Evolutionary conservation across 805 yeast species (phyloP), one percentile per base, ranked within the genome.

Genomic region (Wickerhamomyces subpelliculosus): DNA sequence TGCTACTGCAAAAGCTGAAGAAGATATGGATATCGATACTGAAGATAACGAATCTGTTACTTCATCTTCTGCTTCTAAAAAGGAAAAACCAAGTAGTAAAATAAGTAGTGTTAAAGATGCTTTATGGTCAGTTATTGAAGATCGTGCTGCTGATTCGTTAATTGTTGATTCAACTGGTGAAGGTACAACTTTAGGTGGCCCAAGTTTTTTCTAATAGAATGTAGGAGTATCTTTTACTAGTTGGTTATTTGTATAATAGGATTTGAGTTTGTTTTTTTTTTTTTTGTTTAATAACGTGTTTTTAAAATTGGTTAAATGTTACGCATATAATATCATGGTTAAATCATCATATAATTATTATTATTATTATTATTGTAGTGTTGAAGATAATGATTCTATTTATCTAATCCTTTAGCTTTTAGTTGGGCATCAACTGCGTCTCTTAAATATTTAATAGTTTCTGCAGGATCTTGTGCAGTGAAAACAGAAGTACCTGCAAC

Each of bases 401-500:
- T 57, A n/a, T 61, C 50, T 20, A 72, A 29, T n/a, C 78, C 79
- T 57, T 57, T 70, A 4, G 61, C 52, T 40, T 62, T 55, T 52
- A 81, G 63, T 45, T 67, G 70, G 6, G 57, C 59, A 23, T 64
- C 60, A 26, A 89, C 96, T 24, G 77, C 70, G 21, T 58, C 65
- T 52, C 87, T 79, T 66, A 89, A 68, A 50, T 72, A 71, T 36
- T 65, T 65, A 48, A 93, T 89, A 48, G 87, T 83, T 47, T 77
- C 83, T 10, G 65, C 66, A 17, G 97, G 96, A 47, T 82, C 80
- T 10, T 72, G 68, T 8, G 97, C 95, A 42, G 80, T 79, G 67
- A 89, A 93, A 13, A 90, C 94, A 35, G 95, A 75, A 13, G 97
- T 90, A 33, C 98, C 98, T 4, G 98, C 97, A 34, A 93, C 98